phyloP scores from a whole-genome alignment of 1,284 basidiomycete genomes.

The Tilletia indica region DNA sequence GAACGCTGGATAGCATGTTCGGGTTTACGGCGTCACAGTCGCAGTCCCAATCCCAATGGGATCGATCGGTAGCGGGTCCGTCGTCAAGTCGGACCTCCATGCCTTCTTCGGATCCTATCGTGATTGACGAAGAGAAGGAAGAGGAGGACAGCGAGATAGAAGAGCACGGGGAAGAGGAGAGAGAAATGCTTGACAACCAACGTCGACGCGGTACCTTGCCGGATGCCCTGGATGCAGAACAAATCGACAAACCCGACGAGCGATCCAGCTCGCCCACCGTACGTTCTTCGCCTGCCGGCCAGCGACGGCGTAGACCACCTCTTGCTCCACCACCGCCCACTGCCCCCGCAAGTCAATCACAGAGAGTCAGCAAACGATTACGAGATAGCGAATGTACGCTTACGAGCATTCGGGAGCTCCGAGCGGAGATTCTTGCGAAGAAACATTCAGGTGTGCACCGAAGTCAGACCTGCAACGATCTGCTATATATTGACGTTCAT shows the following conservation, averaged over 20 bases:
- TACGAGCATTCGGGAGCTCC: constrained; percentile 72
- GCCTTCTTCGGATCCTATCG: constrained; percentile 28
- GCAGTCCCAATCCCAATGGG: background rate
- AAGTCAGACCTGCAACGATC: background rate
- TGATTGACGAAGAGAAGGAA: constrained; percentile 29
- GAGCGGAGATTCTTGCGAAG: constrained; percentile 65
- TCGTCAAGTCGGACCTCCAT: background rate
- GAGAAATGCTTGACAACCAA: background rate
- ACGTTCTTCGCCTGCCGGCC: background rate
- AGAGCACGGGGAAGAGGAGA: background rate
- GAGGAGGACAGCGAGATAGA: background rate
- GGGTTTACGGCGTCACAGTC: background rate
- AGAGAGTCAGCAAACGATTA: constrained; percentile 59
- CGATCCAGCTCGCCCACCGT: constrained; percentile 16
- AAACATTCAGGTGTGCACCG: constrained; percentile 60
- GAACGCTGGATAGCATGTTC: constrained; percentile 80
- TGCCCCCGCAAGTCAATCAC: background rate
- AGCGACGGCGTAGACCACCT: constrained; percentile 45
- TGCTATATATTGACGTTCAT: background rate
- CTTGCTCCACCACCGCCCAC: constrained; percentile 54
- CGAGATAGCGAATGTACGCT: constrained; percentile 76
- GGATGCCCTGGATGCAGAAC: background rate
- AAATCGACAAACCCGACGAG: constrained; percentile 17
- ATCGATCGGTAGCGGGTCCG: background rate
- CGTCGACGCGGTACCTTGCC: background rate